Evolutionary conservation across 805 yeast species (phyloP), one percentile per base, ranked within the genome.

Genomic region (Suhomyces sp.): DNA sequence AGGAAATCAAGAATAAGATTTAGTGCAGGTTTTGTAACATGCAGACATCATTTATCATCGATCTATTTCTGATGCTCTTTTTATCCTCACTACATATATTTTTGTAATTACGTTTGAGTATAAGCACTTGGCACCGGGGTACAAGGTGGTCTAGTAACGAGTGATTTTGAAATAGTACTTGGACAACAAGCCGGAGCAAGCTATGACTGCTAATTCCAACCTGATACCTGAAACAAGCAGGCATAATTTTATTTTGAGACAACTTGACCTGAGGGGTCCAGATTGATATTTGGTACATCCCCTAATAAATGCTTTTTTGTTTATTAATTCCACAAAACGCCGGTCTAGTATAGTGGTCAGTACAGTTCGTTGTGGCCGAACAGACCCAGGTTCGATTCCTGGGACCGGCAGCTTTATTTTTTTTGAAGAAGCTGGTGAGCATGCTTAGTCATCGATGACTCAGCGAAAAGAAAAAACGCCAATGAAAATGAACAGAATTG

Each of bases 281-380:
- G 31, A 29, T 4, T 8, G 3, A 8, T 2, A 29, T 7, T 29
- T 29, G 10, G 15, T 10, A 1, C 15, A 12, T 1, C 13, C 8
- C 31, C 13, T 8, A 1, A 2, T 3, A 8, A 29, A 29, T 29
- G 13, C 13, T 8, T 29, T 29, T 29, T 4, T 7, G 8, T 10
- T 1, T 4, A 2, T 1, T 7, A 8, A 2, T 29, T 10, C 12
- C 2, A 31, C 9, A 38, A 46, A 22, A 3, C 41, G 59, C 59
- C 59, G 59, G 53, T 49, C 57, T 56, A 51, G 59, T 56, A 56
- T 56, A 56, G 59, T 56, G 59, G 59, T 56, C 47, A 56, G 59
- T 56, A 56, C 59, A 56, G 54, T 46, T 54, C 59, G 56, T 56
- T 56, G 59, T 56, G 59, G 59, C 59, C 56, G 59, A 54, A 46